Evolutionary conservation across 2,329 filamentous ascomycete species (phyloP).

Genomic region (Hypoxylon sp.): DNA sequence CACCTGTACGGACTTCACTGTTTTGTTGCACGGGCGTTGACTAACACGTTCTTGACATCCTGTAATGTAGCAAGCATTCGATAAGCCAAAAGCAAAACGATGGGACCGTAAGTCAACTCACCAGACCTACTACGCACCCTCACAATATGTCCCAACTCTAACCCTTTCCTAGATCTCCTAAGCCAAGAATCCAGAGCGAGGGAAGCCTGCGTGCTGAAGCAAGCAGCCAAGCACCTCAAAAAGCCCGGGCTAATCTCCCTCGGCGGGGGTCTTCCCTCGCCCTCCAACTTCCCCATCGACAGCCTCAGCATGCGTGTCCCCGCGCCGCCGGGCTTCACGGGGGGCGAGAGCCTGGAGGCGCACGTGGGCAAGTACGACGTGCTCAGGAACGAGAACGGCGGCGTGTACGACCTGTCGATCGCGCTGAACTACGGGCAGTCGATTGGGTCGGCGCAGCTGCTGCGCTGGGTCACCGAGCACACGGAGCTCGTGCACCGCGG

Average conservation of each 20-base stretch:
- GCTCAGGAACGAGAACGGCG: conserved; percentile 58
- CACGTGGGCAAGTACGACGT: conserved; percentile 87
- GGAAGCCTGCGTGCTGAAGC: conserved; percentile 82
- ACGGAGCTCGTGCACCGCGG: conserved; percentile 86
- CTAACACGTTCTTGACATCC: conserved; percentile 23
- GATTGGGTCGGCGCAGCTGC: conserved; percentile 85
- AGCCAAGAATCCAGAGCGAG: conserved; percentile 73
- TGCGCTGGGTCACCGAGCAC: conserved; percentile 94
- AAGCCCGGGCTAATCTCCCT: conserved; percentile 90
- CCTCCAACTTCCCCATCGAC: conserved; percentile 93
- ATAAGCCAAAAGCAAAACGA: conserved; percentile 82
- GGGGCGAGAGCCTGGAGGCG: conserved; percentile 72
- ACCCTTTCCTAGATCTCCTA: conserved; percentile 64
- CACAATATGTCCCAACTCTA: conserved; percentile 12
- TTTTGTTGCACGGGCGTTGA: conserved; percentile 45
- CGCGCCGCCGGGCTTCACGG: conserved; percentile 76
- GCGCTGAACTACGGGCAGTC: conserved; percentile 95
- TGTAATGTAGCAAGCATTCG: conserved; percentile 58
- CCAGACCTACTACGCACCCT: not conserved
- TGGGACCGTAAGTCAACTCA: conserved; percentile 81
- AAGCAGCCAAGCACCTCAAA: conserved; percentile 83
- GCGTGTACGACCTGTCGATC: conserved; percentile 81
- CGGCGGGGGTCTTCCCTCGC: conserved; percentile 89
- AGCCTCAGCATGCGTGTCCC: conserved; percentile 82
- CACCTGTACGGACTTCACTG: conserved; percentile 66